A percentile compares a stretch with the other conserved stretches of the same genome.
phyloP scores from a whole-genome alignment of 805 yeast species.

The Nakazawaea ernobii region DNA sequence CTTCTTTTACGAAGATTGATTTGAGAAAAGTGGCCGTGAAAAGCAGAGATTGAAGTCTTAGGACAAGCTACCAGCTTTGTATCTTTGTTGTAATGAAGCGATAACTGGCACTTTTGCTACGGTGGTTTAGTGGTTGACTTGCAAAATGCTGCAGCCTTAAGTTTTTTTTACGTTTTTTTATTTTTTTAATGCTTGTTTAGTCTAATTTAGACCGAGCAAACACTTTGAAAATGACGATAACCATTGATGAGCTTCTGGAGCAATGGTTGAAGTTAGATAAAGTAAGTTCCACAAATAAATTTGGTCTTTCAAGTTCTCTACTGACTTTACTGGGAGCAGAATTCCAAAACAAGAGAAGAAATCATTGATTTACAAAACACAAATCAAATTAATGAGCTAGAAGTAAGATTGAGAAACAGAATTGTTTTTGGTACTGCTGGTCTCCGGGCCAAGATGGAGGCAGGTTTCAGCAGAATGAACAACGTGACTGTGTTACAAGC shows the following conservation, averaged over 20 bases:
- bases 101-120: too few species aligned
- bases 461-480: constrained; percentile 88
- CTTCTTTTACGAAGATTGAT: too few species aligned
- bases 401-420: constrained; percentile 46
- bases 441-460: constrained; percentile 78
- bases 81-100: too few species aligned
- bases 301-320: background rate
- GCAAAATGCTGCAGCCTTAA: too few species aligned
- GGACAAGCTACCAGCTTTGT: too few species aligned
- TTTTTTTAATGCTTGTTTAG: too few species aligned
- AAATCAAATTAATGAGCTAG: constrained; percentile 38
- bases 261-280: constrained; percentile 35
- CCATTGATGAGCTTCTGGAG: constrained; percentile 21
- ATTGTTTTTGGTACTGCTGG: constrained; percentile 94
- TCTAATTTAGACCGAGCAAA: too few species aligned
- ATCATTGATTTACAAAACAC: constrained; percentile 37
- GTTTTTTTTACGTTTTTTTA: too few species aligned
- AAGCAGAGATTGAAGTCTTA: too few species aligned
- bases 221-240: background rate
- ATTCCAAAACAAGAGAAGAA: constrained; percentile 44
- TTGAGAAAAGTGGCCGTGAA: too few species aligned
- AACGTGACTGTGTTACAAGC: constrained; percentile 86
- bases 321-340: constrained; percentile 5
- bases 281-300: constrained; percentile 15
- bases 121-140: too few species aligned